A percentile compares a stretch with the other conserved stretches of the same genome.
phyloP scores from a whole-genome alignment of 2,329 filamentous ascomycete species.

The Alternaria panax region DNA sequence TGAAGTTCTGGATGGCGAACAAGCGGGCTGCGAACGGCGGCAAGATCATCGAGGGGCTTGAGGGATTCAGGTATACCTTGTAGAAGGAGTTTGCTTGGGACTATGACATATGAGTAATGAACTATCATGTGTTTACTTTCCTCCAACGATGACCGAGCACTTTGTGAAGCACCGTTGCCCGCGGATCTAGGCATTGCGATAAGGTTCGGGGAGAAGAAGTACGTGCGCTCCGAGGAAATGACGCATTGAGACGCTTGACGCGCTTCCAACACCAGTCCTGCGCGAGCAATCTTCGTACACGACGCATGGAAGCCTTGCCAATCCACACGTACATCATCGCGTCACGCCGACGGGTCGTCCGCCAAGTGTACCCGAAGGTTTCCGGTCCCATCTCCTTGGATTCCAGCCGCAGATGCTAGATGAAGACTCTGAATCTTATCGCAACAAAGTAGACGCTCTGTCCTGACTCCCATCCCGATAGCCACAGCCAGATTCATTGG shows the following conservation, averaged over 20 bases:
- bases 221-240: background rate
- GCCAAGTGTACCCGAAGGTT: background rate
- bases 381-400: background rate
- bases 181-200: background rate
- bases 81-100: conserved; percentile 4
- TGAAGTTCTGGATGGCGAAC: conserved; percentile 49
- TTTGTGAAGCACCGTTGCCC: background rate
- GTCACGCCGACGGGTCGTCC: background rate
- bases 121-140: background rate
- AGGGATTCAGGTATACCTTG: conserved; percentile 43
- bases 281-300: background rate
- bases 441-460: background rate
- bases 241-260: background rate
- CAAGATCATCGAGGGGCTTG: conserved; percentile 48
- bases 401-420: background rate
- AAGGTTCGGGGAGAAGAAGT: background rate
- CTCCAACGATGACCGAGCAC: background rate
- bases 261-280: background rate
- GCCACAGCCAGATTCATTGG: background rate
- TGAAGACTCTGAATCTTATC: background rate
- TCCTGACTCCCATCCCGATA: background rate
- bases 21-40: conserved; percentile 50
- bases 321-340: background rate
- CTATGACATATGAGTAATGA: background rate
- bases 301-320: background rate